Evolutionary conservation across 208 protist genomes (phyloP), one percentile per base, ranked within the genome.

Genomic region (Acanthamoeba rhysodes): DNA sequence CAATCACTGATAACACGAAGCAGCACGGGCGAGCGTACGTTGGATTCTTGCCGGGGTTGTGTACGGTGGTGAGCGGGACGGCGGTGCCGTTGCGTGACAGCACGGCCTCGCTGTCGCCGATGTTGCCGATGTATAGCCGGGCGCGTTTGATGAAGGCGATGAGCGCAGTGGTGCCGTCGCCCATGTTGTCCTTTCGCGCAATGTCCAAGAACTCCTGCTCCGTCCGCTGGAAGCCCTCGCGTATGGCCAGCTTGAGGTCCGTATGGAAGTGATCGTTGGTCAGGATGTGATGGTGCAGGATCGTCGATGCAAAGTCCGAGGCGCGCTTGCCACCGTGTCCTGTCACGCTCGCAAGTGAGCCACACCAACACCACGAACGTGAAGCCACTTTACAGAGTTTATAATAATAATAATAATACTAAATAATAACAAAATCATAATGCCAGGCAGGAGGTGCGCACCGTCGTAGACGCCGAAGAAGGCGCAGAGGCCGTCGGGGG

Each of bases 21-120:
- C 57, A 10, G 57, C 45, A 48, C 45, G 45, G 45, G 45, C 37
- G 53, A 59, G 53, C 66, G 72, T 80, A 80, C 80, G 53, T 66
- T n/a, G 80, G 80, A 88, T 88, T 88, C 53, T 88, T 88, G 80
- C 50, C 45, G 16, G 80, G 80, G 34, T 88, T 88, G 80, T 88
- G 80, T 10, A 88, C 80, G 22, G 27, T 62, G 7, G 41, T 64
- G 29, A 88, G 53, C 50, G 53, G 6, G 80, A 88, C 16, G 53
- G 80, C 80, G 14, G 22, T 88, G 48, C 53, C 53, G 29, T 88
- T 64, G 24, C 80, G 80, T 14, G 50, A 88, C 50, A 88, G 45
- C 16, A 88, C 53, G 41, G 80, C 80, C 27, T 88, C 80, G 80
- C 80, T 88, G 34, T 88, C 80, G 37, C 80, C 80, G 9, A 88